Percentiles rank a stretch among this genome's conserved stretches.
Evolutionary conservation across 2,329 filamentous ascomycete species (phyloP).

Genomic region (Aspergillus japonicus): DNA sequence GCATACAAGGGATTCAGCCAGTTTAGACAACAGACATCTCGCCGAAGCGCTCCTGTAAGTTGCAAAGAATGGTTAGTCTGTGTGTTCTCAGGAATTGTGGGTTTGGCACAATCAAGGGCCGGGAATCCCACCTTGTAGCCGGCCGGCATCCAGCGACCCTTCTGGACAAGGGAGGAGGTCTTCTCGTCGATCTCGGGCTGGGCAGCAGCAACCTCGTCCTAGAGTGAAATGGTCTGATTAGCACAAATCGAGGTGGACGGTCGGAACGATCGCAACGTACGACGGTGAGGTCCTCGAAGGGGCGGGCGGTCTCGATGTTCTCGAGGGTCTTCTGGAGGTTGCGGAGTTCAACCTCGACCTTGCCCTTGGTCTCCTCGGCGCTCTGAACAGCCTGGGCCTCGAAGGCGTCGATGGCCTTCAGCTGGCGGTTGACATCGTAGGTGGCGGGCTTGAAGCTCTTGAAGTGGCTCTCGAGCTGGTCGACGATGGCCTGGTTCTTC

Average conservation of each 20-base stretch:
- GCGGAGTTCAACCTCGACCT: conserved; percentile 91
- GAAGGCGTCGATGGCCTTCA: conserved; percentile 98
- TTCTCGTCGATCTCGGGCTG: conserved; percentile 97
- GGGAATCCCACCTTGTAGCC: conserved; percentile 85
- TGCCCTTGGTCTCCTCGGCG: conserved; percentile 92
- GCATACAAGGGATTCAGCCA: conserved; percentile 22
- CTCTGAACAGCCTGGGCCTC: conserved; percentile 96
- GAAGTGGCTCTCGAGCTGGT: conserved; percentile 98
- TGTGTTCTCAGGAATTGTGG: not conserved
- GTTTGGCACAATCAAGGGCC: not conserved
- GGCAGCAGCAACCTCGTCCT: conserved; percentile 93
- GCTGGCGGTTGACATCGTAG: conserved; percentile 89
- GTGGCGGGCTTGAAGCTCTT: conserved; percentile 84
- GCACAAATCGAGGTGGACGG: not conserved
- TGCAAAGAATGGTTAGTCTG: conserved; percentile 15
- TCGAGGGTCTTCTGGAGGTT: conserved; percentile 91
- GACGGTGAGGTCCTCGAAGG: conserved; percentile 96
- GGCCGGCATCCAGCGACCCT: conserved; percentile 96
- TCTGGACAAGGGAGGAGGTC: conserved; percentile 89
- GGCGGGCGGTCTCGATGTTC: conserved; percentile 95
- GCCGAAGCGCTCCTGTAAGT: conserved; percentile 90
- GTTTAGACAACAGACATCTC: conserved; percentile 90
- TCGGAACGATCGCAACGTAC: conserved; percentile 55
- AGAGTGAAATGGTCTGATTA: conserved; percentile 19
- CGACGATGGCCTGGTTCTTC: conserved; percentile 93